Percentiles rank a stretch among this genome's conserved stretches.
phyloP scores from a whole-genome alignment of 2,329 filamentous ascomycete species.

The Pseudogymnoascus sp. region DNA sequence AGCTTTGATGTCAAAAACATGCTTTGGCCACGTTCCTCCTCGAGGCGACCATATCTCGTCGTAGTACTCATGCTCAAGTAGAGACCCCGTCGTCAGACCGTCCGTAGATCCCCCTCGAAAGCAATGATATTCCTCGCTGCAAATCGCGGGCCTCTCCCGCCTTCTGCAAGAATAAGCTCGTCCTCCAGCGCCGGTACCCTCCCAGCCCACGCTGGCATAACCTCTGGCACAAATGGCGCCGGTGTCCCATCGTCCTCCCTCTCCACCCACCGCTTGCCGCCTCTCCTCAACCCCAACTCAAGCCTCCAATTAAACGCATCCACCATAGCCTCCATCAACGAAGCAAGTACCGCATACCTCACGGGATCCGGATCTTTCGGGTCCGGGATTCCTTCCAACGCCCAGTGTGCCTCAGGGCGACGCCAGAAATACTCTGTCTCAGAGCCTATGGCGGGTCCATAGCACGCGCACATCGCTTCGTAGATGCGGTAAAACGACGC shows the following conservation, averaged over 20 bases:
- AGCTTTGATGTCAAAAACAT: background rate
- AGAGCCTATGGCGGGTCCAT: constrained; percentile 15
- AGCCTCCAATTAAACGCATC: constrained; percentile 24
- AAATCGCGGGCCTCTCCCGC: background rate
- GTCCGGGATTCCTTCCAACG: constrained; percentile 20
- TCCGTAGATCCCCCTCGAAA: background rate
- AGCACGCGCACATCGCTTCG: constrained; percentile 18
- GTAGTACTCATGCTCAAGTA: background rate
- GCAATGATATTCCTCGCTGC: background rate
- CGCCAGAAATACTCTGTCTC: constrained; percentile 24
- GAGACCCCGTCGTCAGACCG: background rate
- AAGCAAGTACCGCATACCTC: constrained; percentile 25
- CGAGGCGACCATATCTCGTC: background rate
- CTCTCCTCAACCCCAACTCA: constrained; percentile 19
- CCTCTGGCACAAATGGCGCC: constrained; percentile 13
- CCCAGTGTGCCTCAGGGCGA: constrained; percentile 18
- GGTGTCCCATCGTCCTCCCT: constrained; percentile 15
- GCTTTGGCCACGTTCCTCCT: background rate
- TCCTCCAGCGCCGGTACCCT: background rate
- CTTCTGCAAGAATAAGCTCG: background rate
- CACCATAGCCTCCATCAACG: constrained; percentile 21
- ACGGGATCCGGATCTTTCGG: constrained; percentile 23
- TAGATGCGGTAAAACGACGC: constrained; percentile 24
- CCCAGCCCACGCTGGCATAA: background rate
- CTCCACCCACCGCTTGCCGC: constrained; percentile 14